These are phyloP conservation scores for Diacronema lutheri DNA, from an alignment of 78 protist species.

Conservation along the genomic window DNA sequence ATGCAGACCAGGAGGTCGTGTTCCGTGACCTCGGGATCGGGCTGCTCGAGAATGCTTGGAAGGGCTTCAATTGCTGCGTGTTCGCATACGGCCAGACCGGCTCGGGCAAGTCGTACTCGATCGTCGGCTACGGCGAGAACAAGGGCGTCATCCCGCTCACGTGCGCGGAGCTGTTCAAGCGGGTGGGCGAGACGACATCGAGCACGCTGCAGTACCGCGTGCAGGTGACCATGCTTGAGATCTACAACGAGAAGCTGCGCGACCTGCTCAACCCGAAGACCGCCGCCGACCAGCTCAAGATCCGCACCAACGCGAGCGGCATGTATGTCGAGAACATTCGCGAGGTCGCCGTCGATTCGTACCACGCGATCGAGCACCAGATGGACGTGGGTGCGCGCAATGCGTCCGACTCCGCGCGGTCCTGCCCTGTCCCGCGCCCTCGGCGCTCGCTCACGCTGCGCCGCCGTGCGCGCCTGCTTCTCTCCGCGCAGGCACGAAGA, in stretches of 20 bases:
- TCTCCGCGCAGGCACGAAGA: slow-evolving; percentile 19
- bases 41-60: slow-evolving; percentile 55
- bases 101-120: slow-evolving; percentile 27
- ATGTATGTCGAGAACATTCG: background rate
- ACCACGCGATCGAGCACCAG: background rate
- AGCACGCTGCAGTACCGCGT: background rate
- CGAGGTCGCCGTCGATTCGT: slow-evolving; percentile 6
- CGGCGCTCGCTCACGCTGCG: too few relatives aligned
- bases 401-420: too few relatives aligned
- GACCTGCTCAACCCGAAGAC: slow-evolving; percentile 52
- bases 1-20: slow-evolving; percentile 55
- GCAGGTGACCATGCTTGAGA: slow-evolving; percentile 59
- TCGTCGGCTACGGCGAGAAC: slow-evolving; percentile 50
- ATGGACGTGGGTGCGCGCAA: background rate
- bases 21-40: slow-evolving; percentile 51
- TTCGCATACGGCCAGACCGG: slow-evolving; percentile 82
- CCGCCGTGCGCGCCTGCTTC: background rate
- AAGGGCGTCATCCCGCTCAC: slow-evolving; percentile 60
- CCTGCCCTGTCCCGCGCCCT: too few relatives aligned
- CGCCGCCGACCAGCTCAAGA: background rate
- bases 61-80: slow-evolving; percentile 58
- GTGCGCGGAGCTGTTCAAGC: slow-evolving; percentile 50
- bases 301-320: background rate
- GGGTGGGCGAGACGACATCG: background rate
- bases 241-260: slow-evolving; percentile 68